phyloP scores from a whole-genome alignment of 148 eudicot species.

The Chenopodium album region DNA sequence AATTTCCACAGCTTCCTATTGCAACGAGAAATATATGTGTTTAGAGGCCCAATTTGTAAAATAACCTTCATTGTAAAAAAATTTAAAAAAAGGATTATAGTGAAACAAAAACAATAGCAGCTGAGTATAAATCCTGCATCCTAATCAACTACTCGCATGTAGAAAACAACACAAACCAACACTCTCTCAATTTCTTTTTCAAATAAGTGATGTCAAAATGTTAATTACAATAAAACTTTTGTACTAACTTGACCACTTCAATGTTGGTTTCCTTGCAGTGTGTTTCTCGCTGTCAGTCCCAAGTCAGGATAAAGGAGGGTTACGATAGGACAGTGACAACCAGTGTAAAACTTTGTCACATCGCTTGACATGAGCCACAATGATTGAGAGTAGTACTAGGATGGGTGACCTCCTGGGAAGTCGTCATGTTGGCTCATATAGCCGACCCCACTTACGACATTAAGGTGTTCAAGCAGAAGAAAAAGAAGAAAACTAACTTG shows the following conservation, averaged over 20 bases:
- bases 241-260: background rate
- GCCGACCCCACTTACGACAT: too few species aligned
- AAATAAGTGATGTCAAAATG: background rate
- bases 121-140: background rate
- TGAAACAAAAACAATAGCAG: background rate
- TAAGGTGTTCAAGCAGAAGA: too few species aligned
- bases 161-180: background rate
- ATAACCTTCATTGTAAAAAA: background rate
- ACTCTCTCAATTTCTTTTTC: background rate
- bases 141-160: background rate
- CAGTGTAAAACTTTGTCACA: too few species aligned
- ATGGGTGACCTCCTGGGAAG: too few species aligned
- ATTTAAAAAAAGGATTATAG: background rate
- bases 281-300: too few species aligned
- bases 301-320: too few species aligned
- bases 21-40: background rate
- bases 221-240: background rate
- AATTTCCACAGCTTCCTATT: constrained; percentile 85
- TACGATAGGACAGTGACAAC: too few species aligned
- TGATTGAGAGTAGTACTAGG: too few species aligned
- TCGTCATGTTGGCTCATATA: too few species aligned
- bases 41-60: background rate
- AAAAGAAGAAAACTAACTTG: background rate
- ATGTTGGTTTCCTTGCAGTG: too few species aligned
- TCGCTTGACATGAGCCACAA: too few species aligned